Conservation (phyloP, 2,329 filamentous ascomycete genomes). For the Stenocarpella maydis region DNA sequence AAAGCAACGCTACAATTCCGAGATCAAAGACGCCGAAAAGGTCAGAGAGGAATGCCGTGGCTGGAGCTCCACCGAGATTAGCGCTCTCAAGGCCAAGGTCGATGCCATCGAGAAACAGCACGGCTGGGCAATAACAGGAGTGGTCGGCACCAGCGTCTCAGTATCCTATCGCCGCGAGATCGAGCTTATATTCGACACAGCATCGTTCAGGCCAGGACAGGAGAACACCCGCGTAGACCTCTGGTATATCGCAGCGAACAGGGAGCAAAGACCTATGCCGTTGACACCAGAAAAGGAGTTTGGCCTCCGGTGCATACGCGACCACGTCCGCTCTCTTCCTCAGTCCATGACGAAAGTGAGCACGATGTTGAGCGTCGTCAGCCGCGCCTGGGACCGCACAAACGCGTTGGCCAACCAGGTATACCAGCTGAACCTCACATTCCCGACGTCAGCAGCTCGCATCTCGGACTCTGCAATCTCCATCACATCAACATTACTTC, state of each 20-base stretch:
- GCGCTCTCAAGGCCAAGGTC: conserved; percentile 75
- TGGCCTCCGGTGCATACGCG: conserved; percentile 76
- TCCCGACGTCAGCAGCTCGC: conserved; percentile 70
- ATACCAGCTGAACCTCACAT: conserved; percentile 67
- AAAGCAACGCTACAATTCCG: conserved; percentile 74
- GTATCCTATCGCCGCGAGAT: conserved; percentile 78
- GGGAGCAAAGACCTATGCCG: conserved; percentile 60
- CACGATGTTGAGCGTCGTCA: conserved; percentile 66
- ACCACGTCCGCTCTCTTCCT: conserved; percentile 68
- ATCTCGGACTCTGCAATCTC: conserved; percentile 71
- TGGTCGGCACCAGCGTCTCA: conserved; percentile 69
- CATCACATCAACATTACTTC: conserved; percentile 68
- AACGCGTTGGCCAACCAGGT: conserved; percentile 67
- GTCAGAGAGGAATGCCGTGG: conserved; percentile 88
- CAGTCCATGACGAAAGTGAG: conserved; percentile 65
- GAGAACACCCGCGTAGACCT: conserved; percentile 69
- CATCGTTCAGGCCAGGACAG: conserved; percentile 61
- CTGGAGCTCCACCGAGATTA: conserved; percentile 86
- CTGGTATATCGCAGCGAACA: conserved; percentile 71
- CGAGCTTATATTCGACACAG: conserved; percentile 75
- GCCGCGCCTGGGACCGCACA: conserved; percentile 72
- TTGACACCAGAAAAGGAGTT: conserved; percentile 75
- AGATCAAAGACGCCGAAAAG: conserved; percentile 84
- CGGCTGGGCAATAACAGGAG: conserved; percentile 77
- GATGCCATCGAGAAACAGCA: conserved; percentile 70